Conservation (phyloP, 257 asterid genomes). For the Solanum sitiens region DNA sequence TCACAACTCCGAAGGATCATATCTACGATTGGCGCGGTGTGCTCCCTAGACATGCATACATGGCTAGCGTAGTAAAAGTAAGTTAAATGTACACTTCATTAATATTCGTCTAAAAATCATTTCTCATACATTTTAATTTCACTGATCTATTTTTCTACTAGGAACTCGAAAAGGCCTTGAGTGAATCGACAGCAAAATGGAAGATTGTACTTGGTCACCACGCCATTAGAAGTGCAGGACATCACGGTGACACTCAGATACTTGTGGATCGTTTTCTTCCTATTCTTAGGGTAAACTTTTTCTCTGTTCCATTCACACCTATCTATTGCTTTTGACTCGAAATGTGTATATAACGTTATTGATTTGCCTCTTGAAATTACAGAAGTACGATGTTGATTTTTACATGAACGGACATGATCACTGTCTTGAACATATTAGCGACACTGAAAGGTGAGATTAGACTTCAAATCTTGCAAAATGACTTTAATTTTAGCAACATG, state of each 20-base stretch:
- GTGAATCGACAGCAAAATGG: slow-evolving; percentile 67
- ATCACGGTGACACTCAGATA: slow-evolving; percentile 72
- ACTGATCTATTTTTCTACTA: background rate
- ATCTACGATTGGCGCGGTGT: slow-evolving; percentile 74
- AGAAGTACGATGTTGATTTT: slow-evolving; percentile 61
- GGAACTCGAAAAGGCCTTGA: slow-evolving; percentile 61
- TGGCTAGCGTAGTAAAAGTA: slow-evolving; percentile 32
- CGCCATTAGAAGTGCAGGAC: slow-evolving; percentile 79
- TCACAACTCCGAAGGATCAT: slow-evolving; percentile 36
- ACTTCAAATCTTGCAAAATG: background rate
- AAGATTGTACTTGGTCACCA: slow-evolving; percentile 87
- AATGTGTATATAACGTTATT: background rate
- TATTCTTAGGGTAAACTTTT: slow-evolving; percentile 46
- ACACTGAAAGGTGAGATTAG: slow-evolving; percentile 29
- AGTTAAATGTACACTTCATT: background rate
- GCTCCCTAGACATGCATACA: slow-evolving; percentile 29
- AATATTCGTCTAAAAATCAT: background rate
- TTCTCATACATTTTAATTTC: background rate
- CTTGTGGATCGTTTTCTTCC: slow-evolving; percentile 69
- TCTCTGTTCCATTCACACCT: background rate
- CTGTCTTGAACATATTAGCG: slow-evolving; percentile 64
- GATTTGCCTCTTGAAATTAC: background rate
- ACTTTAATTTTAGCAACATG: background rate
- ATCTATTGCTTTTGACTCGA: background rate
- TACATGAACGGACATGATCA: slow-evolving; percentile 88